Evolutionary conservation across 2,329 filamentous ascomycete species (phyloP).

Genomic region (Diaporthe vexans): DNA sequence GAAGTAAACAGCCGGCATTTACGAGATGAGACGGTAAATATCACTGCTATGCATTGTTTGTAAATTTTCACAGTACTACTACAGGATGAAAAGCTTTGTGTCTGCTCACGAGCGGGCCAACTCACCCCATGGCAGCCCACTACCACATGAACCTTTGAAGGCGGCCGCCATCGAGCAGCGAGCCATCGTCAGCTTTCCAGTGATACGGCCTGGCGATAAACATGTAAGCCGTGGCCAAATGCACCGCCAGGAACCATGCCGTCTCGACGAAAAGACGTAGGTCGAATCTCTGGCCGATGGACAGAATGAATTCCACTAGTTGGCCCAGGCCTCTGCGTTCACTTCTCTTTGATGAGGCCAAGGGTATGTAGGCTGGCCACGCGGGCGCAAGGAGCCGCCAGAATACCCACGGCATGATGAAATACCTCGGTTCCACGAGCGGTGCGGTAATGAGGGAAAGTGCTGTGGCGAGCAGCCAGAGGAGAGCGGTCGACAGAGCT

Average conservation of each 20-base stretch:
- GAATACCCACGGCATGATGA: constrained; percentile 94
- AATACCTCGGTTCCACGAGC: constrained; percentile 95
- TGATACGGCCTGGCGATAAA: constrained; percentile 78
- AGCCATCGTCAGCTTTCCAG: constrained; percentile 71
- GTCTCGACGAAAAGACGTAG: constrained; percentile 73
- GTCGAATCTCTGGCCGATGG: constrained; percentile 52
- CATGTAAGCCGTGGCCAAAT: constrained; percentile 76
- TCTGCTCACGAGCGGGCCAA: background rate
- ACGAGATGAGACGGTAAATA: background rate
- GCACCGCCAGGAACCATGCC: constrained; percentile 76
- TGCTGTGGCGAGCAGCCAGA: constrained; percentile 77
- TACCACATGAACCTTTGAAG: constrained; percentile 89
- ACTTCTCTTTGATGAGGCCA: background rate
- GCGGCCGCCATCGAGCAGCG: constrained; percentile 65
- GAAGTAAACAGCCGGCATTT: background rate
- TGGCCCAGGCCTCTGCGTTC: constrained; percentile 35
- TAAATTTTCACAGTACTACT: constrained; percentile 28
- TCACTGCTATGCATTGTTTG: background rate
- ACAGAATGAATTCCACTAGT: constrained; percentile 31
- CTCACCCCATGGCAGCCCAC: constrained; percentile 4
- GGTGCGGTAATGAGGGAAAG: constrained; percentile 90
- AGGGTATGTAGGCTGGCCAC: constrained; percentile 48
- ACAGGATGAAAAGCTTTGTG: too few relatives aligned
- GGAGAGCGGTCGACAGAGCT: constrained; percentile 65
- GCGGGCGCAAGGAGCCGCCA: constrained; percentile 86